phyloP scores from a whole-genome alignment of 805 yeast genomes.

The Limtongozyma cylindracea region DNA sequence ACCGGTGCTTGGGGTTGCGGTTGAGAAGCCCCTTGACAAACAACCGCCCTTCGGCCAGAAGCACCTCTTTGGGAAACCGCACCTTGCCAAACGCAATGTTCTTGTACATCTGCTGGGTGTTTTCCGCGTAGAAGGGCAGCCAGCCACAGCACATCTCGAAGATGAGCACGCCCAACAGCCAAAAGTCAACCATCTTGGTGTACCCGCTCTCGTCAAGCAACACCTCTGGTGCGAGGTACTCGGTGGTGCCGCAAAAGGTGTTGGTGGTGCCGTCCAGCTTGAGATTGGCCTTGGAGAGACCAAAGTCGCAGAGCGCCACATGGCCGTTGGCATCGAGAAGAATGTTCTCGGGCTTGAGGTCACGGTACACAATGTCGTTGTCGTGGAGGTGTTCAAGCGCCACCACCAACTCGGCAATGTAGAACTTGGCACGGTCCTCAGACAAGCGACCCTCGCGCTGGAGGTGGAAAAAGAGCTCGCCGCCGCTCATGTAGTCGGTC shows the following conservation, averaged over 20 bases:
- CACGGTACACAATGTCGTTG: constrained; percentile 89
- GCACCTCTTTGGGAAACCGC: constrained; percentile 86
- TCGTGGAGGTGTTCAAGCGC: constrained; percentile 91
- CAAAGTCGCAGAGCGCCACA: constrained; percentile 92
- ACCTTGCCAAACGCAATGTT: constrained; percentile 97
- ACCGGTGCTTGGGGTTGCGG: constrained; percentile 85
- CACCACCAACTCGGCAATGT: constrained; percentile 83
- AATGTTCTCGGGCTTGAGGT: constrained; percentile 91
- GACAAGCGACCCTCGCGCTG: constrained; percentile 89
- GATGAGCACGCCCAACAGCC: constrained; percentile 92
- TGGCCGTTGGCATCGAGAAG: constrained; percentile 92
- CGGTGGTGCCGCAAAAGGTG: constrained; percentile 97
- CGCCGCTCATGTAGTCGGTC: constrained; percentile 96
- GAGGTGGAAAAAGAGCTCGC: constrained; percentile 89
- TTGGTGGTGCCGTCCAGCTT: constrained; percentile 75
- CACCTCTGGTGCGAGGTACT: constrained; percentile 93
- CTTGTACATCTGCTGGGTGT: constrained; percentile 96
- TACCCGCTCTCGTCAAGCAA: constrained; percentile 88
- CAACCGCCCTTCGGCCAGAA: constrained; percentile 80
- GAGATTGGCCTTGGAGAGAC: constrained; percentile 81
- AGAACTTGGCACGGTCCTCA: constrained; percentile 88
- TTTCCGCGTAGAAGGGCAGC: constrained; percentile 97
- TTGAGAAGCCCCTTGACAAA: constrained; percentile 89
- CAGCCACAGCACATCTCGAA: constrained; percentile 99
- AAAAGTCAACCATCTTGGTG: constrained; percentile 96